Conservation (phyloP, 73 alveolate species). For the Stentor coeruleus region DNA sequence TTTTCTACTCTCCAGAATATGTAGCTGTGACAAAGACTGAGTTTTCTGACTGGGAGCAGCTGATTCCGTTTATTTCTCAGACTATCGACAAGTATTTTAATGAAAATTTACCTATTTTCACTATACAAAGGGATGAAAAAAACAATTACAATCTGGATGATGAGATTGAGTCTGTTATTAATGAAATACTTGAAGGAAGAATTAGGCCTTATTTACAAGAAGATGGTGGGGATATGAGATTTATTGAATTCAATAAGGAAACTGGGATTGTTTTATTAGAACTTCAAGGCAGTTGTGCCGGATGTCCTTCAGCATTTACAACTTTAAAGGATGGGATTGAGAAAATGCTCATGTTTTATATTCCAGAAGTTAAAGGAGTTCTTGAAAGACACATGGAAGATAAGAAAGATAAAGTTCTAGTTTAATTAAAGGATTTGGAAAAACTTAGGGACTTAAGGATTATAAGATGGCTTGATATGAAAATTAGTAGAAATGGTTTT, state of each 20-base stretch:
- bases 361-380: conserved; percentile 28
- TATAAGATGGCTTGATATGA: no score
- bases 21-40: conserved; percentile 27
- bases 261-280: conserved; percentile 30
- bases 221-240: conserved; percentile 34
- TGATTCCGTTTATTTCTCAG: not conserved
- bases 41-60: conserved; percentile 20
- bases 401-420: no score
- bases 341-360: conserved; percentile 16
- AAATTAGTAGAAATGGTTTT: no score
- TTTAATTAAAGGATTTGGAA: no score
- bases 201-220: conserved; percentile 33
- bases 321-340: conserved; percentile 34
- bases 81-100: not conserved
- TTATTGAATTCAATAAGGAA: conserved; percentile 26
- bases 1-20: conserved; percentile 21
- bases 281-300: conserved; percentile 35
- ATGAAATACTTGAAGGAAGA: conserved; percentile 31
- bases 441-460: no score
- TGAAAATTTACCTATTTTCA: not conserved
- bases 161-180: conserved; percentile 62
- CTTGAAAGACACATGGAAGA: no score
- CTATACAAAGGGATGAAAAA: conserved; percentile 21
- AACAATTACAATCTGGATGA: conserved; percentile 56
- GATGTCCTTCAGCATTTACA: conserved; percentile 22